Evolutionary conservation across 305 asterid species (phyloP).

Genomic region (Solanum hybrid): DNA sequence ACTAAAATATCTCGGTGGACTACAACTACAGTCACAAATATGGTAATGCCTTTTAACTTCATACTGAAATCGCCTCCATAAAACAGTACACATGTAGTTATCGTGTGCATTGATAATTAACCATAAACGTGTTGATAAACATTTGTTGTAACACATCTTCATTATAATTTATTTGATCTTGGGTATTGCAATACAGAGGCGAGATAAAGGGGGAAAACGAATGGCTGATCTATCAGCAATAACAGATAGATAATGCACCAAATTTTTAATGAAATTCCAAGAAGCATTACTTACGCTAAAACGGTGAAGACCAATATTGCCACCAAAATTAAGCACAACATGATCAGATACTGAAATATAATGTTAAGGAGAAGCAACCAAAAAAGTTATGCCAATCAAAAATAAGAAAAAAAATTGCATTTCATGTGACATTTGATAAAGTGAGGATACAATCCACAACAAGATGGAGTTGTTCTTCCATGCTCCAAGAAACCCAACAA

Average conservation of each 20-base stretch:
- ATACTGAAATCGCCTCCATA: not conserved
- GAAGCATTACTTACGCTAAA: conserved; percentile 60
- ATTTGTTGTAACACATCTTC: not conserved
- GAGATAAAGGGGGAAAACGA: not conserved
- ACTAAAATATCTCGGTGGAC: not conserved
- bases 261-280: not conserved
- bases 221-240: not conserved
- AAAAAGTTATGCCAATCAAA: not conserved
- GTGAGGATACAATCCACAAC: conserved; percentile 90
- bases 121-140: not conserved
- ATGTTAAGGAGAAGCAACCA: conserved; percentile 37
- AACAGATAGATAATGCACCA: not conserved
- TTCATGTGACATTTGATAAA: not conserved
- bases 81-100: not conserved
- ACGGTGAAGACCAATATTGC: conserved; percentile 89
- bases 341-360: conserved; percentile 53
- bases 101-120: not conserved
- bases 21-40: not conserved
- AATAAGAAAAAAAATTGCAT: not conserved
- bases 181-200: not conserved
- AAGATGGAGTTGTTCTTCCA: conserved; percentile 66
- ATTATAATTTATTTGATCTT: not conserved
- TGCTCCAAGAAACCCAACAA: conserved; percentile 77
- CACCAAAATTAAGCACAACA: conserved; percentile 70
- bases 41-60: not conserved